phyloP scores from a whole-genome alignment of 495 filamentous ascomycete genomes.

The Pyrenula massariospora region DNA sequence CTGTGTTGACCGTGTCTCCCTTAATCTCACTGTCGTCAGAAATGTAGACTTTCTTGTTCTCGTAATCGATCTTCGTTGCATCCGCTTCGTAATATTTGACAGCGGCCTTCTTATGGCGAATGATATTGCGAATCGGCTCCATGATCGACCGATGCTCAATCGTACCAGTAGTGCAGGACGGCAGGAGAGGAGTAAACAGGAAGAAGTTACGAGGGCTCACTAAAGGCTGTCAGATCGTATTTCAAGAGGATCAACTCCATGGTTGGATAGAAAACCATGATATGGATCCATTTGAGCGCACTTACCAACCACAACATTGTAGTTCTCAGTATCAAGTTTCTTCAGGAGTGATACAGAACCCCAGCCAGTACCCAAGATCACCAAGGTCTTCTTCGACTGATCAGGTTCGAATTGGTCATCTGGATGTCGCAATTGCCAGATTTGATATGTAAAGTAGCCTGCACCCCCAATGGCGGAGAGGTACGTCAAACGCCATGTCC shows the following conservation, averaged over 20 bases:
- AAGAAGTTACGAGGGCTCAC: constrained; percentile 95
- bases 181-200: constrained; percentile 95
- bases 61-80: constrained; percentile 90
- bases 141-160: constrained; percentile 99
- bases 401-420: constrained; percentile 70
- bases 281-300: no score
- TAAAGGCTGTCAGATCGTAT: neutral
- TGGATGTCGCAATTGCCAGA: constrained; percentile 73
- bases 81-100: constrained; percentile 98
- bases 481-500: constrained; percentile 69
- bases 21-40: constrained; percentile 89
- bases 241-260: neutral
- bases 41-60: constrained; percentile 76
- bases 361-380: constrained; percentile 97
- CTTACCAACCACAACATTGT: constrained; percentile 78
- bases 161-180: constrained; percentile 90
- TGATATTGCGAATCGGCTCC: constrained; percentile 93
- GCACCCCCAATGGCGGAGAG: constrained; percentile 54
- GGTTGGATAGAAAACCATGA: no score
- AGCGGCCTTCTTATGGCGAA: constrained; percentile 78
- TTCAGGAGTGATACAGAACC: constrained; percentile 93
- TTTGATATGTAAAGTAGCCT: constrained; percentile 62
- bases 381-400: constrained; percentile 89
- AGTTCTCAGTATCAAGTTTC: constrained; percentile 95
- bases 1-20: constrained; percentile 69